Conservation (phyloP, 208 protist species). For the Angomonas ambiguus region DNA sequence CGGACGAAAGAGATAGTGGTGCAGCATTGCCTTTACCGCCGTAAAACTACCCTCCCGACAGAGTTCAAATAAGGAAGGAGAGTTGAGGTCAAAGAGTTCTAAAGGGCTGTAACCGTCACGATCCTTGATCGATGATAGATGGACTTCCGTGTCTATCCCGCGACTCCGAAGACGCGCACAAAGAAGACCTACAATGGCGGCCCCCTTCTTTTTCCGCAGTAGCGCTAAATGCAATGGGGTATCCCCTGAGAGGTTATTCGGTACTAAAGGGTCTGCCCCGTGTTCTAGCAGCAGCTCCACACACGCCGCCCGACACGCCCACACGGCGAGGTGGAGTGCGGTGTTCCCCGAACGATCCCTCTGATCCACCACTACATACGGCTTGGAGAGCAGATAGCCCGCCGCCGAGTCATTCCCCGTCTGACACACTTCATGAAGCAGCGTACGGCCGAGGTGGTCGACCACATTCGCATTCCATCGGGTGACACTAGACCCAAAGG, state of each 20-base stretch:
- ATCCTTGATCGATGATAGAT: constrained; percentile 29
- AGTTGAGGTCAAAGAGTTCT: constrained; percentile 52
- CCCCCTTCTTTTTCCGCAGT: constrained; percentile 21
- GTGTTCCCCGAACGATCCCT: constrained; percentile 41
- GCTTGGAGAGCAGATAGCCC: constrained; percentile 46
- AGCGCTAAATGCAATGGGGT: constrained; percentile 64
- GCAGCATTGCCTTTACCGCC: constrained; percentile 40
- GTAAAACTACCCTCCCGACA: constrained; percentile 46
- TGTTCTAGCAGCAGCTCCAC: constrained; percentile 27
- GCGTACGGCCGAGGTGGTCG: constrained; percentile 70
- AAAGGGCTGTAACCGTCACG: constrained; percentile 43
- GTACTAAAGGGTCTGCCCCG: constrained; percentile 22
- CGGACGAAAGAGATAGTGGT: constrained; percentile 66
- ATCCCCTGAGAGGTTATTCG: constrained; percentile 22
- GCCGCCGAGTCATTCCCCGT: constrained; percentile 51
- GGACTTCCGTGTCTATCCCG: constrained; percentile 11
- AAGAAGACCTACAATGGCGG: constrained; percentile 43
- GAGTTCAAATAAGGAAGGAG: constrained; percentile 53
- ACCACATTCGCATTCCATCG: constrained; percentile 70
- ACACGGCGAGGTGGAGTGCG: constrained; percentile 52
- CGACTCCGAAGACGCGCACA: constrained; percentile 41
- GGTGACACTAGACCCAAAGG: constrained; percentile 35
- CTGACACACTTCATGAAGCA: constrained; percentile 65
- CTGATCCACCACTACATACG: constrained; percentile 50
- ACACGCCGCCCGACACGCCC: constrained; percentile 18